Evolutionary conservation across 495 filamentous ascomycete genomes (phyloP).

Genomic region (Alectoria sarmentosa): DNA sequence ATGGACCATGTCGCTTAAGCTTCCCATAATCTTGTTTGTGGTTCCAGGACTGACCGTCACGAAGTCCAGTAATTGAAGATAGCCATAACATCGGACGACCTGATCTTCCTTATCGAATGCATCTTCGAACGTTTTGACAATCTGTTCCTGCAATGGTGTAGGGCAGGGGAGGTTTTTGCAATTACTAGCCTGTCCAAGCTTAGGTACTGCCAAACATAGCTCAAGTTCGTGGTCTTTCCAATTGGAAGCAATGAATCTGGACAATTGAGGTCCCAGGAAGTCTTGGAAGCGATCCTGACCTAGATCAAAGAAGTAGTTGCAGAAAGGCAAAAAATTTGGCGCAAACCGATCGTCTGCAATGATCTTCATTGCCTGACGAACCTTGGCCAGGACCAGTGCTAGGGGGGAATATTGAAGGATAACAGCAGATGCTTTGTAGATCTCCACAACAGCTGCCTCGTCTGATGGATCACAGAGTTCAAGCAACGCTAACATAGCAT

Average conservation of each 20-base stretch:
- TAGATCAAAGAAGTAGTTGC: constrained; percentile 65
- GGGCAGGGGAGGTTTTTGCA: constrained; percentile 55
- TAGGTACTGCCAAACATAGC: constrained; percentile 62
- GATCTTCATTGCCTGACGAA: constrained; percentile 54
- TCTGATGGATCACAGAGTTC: constrained; percentile 36
- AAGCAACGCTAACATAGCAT: constrained; percentile 49
- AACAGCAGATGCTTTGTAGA: constrained; percentile 58
- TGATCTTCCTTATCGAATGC: constrained; percentile 24
- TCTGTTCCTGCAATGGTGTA: constrained; percentile 60
- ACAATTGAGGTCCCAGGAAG: constrained; percentile 71
- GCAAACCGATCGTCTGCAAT: constrained; percentile 57
- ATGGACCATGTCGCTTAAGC: constrained; percentile 14
- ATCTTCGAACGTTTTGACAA: constrained; percentile 55
- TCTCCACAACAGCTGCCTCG: constrained; percentile 45
- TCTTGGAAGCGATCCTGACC: constrained; percentile 68
- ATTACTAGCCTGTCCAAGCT: constrained; percentile 51
- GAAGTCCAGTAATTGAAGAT: constrained; percentile 36
- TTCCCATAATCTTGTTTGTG: constrained; percentile 13
- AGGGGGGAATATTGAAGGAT: constrained; percentile 69
- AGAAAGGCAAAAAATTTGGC: constrained; percentile 73
- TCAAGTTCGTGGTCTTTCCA: constrained; percentile 64
- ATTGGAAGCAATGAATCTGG: constrained; percentile 65
- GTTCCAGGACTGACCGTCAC: constrained; percentile 28
- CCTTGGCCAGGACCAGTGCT: constrained; percentile 63
- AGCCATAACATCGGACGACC: constrained; percentile 35